These are phyloP conservation scores for Solanum chaucha DNA, from an alignment of 257 asterid genomes.

Conservation along the genomic window DNA sequence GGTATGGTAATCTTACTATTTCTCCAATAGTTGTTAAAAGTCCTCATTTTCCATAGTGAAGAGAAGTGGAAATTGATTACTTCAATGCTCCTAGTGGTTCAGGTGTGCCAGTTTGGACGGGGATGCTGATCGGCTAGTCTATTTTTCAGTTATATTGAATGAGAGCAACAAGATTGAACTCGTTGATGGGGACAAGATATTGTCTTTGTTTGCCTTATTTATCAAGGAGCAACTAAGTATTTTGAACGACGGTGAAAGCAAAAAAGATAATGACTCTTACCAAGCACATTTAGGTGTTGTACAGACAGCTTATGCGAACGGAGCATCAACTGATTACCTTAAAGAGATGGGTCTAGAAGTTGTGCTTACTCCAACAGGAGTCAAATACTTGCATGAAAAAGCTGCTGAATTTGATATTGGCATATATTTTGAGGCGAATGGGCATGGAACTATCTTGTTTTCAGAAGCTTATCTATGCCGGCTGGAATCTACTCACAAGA, in stretches of 20 bases:
- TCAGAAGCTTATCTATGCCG: slow-evolving; percentile 48
- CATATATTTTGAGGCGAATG: slow-evolving; percentile 93
- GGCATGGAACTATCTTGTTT: slow-evolving; percentile 93
- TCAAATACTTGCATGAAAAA: slow-evolving; percentile 79
- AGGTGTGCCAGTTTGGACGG: slow-evolving; percentile 99
- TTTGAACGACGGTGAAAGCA: slow-evolving; percentile 35
- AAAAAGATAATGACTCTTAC: slow-evolving; percentile 22
- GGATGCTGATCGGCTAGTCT: slow-evolving; percentile 94
- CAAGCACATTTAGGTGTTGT: slow-evolving; percentile 58
- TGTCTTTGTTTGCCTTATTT: slow-evolving; percentile 79
- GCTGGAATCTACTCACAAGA: slow-evolving; percentile 45
- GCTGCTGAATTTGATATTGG: slow-evolving; percentile 91
- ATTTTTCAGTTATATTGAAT: slow-evolving; percentile 52
- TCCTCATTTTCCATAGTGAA: not conserved
- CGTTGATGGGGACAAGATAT: slow-evolving; percentile 94
- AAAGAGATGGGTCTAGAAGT: slow-evolving; percentile 69
- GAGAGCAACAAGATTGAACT: slow-evolving; percentile 54
- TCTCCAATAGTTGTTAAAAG: not conserved
- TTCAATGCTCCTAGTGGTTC: slow-evolving; percentile 42
- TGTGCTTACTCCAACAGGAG: slow-evolving; percentile 85
- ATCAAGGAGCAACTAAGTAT: slow-evolving; percentile 62
- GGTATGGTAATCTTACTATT: not conserved
- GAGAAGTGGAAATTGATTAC: slow-evolving; percentile 15
- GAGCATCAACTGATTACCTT: slow-evolving; percentile 86
- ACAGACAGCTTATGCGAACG: slow-evolving; percentile 97